A percentile compares a stretch with the other conserved stretches of the same genome.
These are phyloP conservation scores for Coniferiporia weirii DNA, from an alignment of 1,284 basidiomycete genomes.

Conservation along the genomic window DNA sequence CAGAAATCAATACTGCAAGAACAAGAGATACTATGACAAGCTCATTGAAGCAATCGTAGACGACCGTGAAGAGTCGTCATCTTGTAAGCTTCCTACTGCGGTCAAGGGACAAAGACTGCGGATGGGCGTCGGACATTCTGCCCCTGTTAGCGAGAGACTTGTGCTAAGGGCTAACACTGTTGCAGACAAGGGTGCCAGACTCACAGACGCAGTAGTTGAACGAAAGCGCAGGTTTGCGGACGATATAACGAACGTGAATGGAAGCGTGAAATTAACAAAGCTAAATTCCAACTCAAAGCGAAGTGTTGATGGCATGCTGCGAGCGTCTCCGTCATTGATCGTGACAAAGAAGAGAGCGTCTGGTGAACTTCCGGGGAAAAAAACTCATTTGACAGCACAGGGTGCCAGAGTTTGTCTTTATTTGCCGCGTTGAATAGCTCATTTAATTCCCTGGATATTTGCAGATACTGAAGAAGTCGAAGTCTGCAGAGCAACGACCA, in stretches of 20 bases:
- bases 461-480: constrained; percentile 4
- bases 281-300: background rate
- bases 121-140: background rate
- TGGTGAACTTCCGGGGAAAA: background rate
- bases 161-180: background rate
- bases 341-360: background rate
- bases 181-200: background rate
- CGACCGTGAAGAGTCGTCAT: background rate
- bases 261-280: background rate
- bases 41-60: constrained; percentile 4
- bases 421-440: background rate
- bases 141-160: background rate
- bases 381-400: background rate
- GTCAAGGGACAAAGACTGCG: background rate
- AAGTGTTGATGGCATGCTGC: constrained; percentile 11
- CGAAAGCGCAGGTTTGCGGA: constrained; percentile 9
- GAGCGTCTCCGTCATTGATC: background rate
- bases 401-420: background rate
- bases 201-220: background rate
- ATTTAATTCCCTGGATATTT: background rate
- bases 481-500: background rate
- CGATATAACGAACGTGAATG: constrained; percentile 3
- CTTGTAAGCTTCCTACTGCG: background rate
- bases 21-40: constrained; percentile 15
- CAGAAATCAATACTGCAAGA: constrained; percentile 16